A percentile compares a stretch with the other conserved stretches of the same genome.
Evolutionary conservation across 208 protist genomes (phyloP).

Genomic region (Crithidia acanthocephali): DNA sequence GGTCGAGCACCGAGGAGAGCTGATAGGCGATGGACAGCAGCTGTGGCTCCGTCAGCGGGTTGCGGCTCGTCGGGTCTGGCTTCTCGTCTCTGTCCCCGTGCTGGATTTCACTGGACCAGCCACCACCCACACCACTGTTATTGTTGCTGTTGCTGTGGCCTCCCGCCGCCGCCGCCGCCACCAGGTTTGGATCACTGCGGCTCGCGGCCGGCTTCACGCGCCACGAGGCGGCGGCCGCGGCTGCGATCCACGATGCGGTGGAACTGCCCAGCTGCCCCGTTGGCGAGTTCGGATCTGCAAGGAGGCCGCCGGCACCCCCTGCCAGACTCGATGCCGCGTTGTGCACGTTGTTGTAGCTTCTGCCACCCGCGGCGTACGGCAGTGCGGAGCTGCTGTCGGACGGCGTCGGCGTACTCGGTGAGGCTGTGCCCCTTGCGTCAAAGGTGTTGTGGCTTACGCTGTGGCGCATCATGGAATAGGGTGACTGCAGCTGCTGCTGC

Average conservation of each 20-base stretch:
- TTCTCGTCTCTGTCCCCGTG: background rate
- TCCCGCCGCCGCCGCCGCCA: background rate
- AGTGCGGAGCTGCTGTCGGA: conserved; percentile 5
- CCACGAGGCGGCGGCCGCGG: conserved; percentile 26
- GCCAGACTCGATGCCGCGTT: background rate
- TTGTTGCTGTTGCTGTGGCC: background rate
- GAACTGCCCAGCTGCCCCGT: background rate
- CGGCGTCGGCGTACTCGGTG: conserved; percentile 7
- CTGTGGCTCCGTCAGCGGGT: conserved; percentile 73
- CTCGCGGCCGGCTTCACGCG: conserved; percentile 11
- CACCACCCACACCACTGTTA: background rate
- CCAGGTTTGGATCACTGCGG: background rate
- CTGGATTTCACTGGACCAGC: no score
- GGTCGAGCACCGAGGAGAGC: conserved; percentile 63
- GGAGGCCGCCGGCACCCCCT: background rate
- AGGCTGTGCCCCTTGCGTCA: background rate
- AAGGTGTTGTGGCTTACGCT: background rate
- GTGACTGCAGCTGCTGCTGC: background rate
- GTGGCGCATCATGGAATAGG: background rate
- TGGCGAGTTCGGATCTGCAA: conserved; percentile 16
- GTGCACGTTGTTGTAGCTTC: background rate
- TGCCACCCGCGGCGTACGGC: background rate
- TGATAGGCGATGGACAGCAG: conserved; percentile 85
- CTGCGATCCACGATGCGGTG: conserved; percentile 9
- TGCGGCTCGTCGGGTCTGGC: conserved; percentile 29